Percentiles rank a stretch among this genome's conserved stretches.
These are phyloP conservation scores for Sporothrix brasiliensis DNA, from an alignment of 2,329 filamentous ascomycete genomes.

Conservation along the genomic window DNA sequence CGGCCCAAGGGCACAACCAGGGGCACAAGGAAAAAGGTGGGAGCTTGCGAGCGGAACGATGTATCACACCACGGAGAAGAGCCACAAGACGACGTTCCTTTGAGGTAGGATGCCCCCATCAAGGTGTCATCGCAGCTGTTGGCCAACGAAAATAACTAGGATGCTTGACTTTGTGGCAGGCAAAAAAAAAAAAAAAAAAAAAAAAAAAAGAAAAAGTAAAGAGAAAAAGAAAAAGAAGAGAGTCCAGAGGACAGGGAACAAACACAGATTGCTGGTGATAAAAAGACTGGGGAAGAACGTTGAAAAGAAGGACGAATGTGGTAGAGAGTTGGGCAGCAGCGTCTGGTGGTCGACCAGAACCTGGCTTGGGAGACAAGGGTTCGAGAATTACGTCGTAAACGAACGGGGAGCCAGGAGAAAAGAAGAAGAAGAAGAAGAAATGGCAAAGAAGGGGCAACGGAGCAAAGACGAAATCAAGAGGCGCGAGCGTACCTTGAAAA, in stretches of 20 bases:
- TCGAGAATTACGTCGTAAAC: neutral
- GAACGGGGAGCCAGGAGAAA: neutral
- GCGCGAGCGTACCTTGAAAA: conserved; percentile 24
- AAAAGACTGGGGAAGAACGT: neutral
- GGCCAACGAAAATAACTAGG: conserved; percentile 26
- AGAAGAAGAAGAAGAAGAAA: neutral
- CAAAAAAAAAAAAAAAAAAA: neutral
- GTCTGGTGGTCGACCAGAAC: conserved; percentile 26
- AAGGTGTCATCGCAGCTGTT: conserved; percentile 22
- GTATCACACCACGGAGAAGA: conserved; percentile 19
- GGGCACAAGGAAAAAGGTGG: conserved; percentile 8
- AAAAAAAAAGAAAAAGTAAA: conserved; percentile 5
- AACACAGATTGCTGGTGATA: neutral
- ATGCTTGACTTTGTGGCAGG: neutral
- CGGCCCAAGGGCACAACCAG: conserved; percentile 26
- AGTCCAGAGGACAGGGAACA: neutral
- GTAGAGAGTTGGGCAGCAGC: conserved; percentile 6
- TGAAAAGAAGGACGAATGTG: neutral
- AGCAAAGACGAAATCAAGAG: neutral
- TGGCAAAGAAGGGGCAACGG: neutral
- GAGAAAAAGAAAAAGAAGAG: neutral
- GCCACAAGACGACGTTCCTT: neutral
- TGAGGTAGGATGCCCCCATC: neutral
- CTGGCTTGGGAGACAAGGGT: conserved; percentile 13
- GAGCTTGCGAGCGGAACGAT: conserved; percentile 15